phyloP scores from a whole-genome alignment of 2,329 filamentous ascomycete genomes.

The Hypoxylon sp. region DNA sequence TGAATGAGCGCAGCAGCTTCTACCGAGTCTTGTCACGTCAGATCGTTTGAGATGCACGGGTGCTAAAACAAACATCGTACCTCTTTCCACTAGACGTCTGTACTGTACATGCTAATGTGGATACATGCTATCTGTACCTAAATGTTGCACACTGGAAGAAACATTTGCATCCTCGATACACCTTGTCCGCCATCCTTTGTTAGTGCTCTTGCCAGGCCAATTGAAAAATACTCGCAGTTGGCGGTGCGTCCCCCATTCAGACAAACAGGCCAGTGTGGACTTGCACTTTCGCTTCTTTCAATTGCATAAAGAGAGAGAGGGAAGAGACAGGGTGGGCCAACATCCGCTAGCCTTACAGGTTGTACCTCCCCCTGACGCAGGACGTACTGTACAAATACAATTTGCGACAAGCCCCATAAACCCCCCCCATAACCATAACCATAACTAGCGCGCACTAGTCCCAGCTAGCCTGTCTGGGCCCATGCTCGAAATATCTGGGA shows the following conservation, averaged over 20 bases:
- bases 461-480: constrained; percentile 35
- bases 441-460: constrained; percentile 31
- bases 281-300: constrained; percentile 12
- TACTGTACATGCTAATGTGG: constrained; percentile 25
- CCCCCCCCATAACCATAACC: constrained; percentile 36
- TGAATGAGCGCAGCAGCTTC: constrained; percentile 7
- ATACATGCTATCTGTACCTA: constrained; percentile 21
- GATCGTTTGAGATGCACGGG: background rate
- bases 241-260: constrained; percentile 10
- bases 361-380: constrained; percentile 28
- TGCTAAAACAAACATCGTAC: constrained; percentile 6
- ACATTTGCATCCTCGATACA: constrained; percentile 13
- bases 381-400: constrained; percentile 31
- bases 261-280: constrained; percentile 29
- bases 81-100: constrained; percentile 16
- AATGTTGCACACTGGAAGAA: constrained; percentile 17
- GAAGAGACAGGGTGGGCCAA: constrained; percentile 2
- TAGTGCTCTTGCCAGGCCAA: constrained; percentile 18
- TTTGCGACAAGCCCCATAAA: constrained; percentile 27
- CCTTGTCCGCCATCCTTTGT: constrained; percentile 36
- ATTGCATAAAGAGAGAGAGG: constrained; percentile 33
- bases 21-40: constrained; percentile 7
- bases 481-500: constrained; percentile 41
- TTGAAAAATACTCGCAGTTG: constrained; percentile 30
- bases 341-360: constrained; percentile 25